Evolutionary conservation across 2,329 filamentous ascomycete genomes (phyloP), one percentile per base, ranked within the genome.

Genomic region (Calonectria pauciramosa): DNA sequence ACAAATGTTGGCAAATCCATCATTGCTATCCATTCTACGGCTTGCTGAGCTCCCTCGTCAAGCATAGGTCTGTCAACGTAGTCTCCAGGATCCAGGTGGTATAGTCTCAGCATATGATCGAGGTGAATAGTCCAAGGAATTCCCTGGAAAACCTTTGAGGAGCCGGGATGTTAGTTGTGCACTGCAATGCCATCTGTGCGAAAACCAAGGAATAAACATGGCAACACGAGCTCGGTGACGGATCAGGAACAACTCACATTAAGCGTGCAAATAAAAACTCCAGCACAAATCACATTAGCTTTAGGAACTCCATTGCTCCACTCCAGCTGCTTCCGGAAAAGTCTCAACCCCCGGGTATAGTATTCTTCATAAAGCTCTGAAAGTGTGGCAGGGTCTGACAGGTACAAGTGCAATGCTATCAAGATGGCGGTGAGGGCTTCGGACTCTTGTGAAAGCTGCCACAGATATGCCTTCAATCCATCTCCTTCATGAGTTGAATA

Each of bases 1-100:
- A 79, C 78, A 28, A 79, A 79, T 4, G 76, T 79, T 8, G 74
- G 78, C 38, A 79, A 66, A 0, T 79, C 78, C 78, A 79, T 79
- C 28, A 79, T 69, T 11, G 67, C 78, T 71, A 79, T 79, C 4
- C 60, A 66, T 41, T 79, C 77, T 4, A 79, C 30, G 0, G 71
- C 49, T 11, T 72, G 66, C 26, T 30, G 51, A 13, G 74, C 13
- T 2, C 67, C 66, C 14, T 23, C 30, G n/a, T 72, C 56, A 10
- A 66, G n/a, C 18, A 49, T 5, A 4, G 60, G 38, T 10, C n/a
- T 65, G 7, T 49, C 20, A 9, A 75, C 23, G 16, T 68, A 23
- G 26, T 59, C 47, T 0, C 41, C 59, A 13, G 63, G 28, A 2
- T 14, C 20, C 9, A 79, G 68, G 0, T 70, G 68, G 28, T 79